Base-by-base conservation (phyloP, 805 yeast species). In the Ogataea kodamae region DNA sequence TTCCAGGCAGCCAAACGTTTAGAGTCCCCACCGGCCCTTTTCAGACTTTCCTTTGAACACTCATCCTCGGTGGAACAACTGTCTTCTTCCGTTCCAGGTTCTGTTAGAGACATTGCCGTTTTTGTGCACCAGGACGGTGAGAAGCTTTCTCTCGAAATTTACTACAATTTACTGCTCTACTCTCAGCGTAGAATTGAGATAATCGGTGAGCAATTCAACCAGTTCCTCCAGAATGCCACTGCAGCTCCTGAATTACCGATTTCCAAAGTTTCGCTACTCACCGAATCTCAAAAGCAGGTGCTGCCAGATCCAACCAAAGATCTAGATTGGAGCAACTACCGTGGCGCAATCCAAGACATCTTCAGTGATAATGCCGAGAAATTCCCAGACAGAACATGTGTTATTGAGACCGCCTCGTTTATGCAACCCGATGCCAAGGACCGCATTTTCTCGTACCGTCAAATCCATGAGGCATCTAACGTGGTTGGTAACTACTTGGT, bases 261-360 rank as follows among this genome's bases (percentile, higher is more conserved):
- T 35, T 76, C 92, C 27, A 67, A 75, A 40, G 72, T 84, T 18
- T 72, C 75, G 25, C 67, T 92, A 44, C 64, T 86, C 36, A 87
- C 97, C 2, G 50, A 62, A n/a, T 58, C 78, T 2, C 95, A 88
- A 49, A 54, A 50, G 27, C 43, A 58, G 1, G 61, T 68, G 2
- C 67, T 94, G 36, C 98, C 98, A 5, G 89, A 89, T 56, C 97
- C 99, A 26, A 84, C 87, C 6, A 58, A 65, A 7, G 82, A 88
- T 49, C 69, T 92, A 45, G 95, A 88, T 61, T 92, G 97, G 97
- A 68, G 79, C 25, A 83, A 82, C 18, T 92, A 76, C 61, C 73
- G 94, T 46, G 98, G 99, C 28, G 89, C 97, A 10, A 94, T 92
- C 50, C 99, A 92, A 54, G 98, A 92, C 52, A 89, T 92, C 26